Evolutionary conservation across 2,329 filamentous ascomycete genomes (phyloP), one percentile per base, ranked within the genome.

Genomic region (Talaromyces islandicus): DNA sequence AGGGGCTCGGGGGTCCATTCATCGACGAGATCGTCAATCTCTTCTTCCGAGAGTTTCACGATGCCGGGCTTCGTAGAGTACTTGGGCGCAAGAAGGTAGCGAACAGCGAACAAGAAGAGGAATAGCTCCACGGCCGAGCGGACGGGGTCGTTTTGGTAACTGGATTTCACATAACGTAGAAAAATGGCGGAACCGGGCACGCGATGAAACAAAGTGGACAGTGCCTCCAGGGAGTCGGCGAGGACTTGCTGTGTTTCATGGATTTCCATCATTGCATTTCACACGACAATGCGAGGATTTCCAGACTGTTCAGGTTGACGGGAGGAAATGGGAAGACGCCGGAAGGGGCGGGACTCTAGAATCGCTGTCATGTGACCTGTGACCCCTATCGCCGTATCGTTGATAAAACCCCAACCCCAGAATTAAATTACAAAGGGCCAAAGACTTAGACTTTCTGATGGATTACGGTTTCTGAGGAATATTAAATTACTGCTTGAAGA

Each of bases 1-100:
- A 99, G 83, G 14, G 94, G 92, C 75, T 99, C 94, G 0, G 94
- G 95, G 7, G 87, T 88, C 94, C 94, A 99, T 67, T 99, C 94
- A 59, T 96, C 92, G 50, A 99, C 90, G 61, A 99, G 78, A 71
- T 99, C 94, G 71, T 99, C 94, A 67, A 99, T 95, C 79, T 99
- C 94, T 85, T 96, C 91, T 74, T 97, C 92, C 10, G 88, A 89
- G 63, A 99, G 80, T 68, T 91, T 89, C 64, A 97, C 91, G 68
- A 91, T 92, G 70, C 92, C 94, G 67, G 90, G 89, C 73, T 92
- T 93, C 71, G 92, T 97, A 65, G 91, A 91, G 77, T 99, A 99
- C 57, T 91, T 92, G 0, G 93, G 92, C 63, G 92, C 89, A 63
- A 97, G 82, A 58, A 99, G 82, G 75, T 99, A 99, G 64, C 92